These are phyloP conservation scores for Odonthalia washingtoniensis DNA, from an alignment of 31 red algal genomes.

Conservation along the genomic window DNA sequence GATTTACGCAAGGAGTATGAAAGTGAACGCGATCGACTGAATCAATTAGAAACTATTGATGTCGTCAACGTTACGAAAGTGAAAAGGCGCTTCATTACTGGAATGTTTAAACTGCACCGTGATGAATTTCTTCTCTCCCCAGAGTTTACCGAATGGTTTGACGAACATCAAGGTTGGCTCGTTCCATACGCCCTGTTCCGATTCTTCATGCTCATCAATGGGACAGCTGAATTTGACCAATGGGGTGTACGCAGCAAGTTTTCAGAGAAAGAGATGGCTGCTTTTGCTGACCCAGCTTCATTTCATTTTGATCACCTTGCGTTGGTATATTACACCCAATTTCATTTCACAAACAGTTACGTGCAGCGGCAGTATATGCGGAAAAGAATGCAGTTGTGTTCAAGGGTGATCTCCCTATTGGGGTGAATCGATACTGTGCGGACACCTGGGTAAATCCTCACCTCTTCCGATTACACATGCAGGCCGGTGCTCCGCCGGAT, in stretches of 20 bases:
- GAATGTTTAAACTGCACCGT: constrained; percentile 72
- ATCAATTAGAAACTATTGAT: constrained; percentile 69
- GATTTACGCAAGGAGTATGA: too few species aligned
- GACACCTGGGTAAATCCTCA: constrained; percentile 96
- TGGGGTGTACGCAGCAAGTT: constrained; percentile 82
- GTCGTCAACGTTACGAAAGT: constrained; percentile 76
- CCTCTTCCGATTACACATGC: constrained; percentile 88
- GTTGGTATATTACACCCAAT: constrained; percentile 84
- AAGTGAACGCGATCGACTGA: too few species aligned
- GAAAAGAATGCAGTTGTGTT: constrained; percentile 74
- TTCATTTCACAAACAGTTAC: constrained; percentile 92
- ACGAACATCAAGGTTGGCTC: constrained; percentile 83
- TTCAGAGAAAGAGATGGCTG: constrained; percentile 59
- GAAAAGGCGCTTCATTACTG: constrained; percentile 72
- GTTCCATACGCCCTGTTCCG: constrained; percentile 92
- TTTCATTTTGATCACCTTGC: constrained; percentile 94
- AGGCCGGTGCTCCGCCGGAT: constrained; percentile 92
- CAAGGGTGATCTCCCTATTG: constrained; percentile 96
- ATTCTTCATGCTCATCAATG: constrained; percentile 84
- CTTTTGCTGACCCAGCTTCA: constrained; percentile 71
- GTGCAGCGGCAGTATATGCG: constrained; percentile 75
- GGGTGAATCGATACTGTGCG: constrained; percentile 87
- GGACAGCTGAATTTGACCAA: constrained; percentile 68
- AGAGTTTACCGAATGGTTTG: constrained; percentile 80
- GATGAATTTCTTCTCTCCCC: constrained; percentile 73